Base-by-base conservation (phyloP, 805 yeast species). In the Kazachstania martiniae region DNA sequence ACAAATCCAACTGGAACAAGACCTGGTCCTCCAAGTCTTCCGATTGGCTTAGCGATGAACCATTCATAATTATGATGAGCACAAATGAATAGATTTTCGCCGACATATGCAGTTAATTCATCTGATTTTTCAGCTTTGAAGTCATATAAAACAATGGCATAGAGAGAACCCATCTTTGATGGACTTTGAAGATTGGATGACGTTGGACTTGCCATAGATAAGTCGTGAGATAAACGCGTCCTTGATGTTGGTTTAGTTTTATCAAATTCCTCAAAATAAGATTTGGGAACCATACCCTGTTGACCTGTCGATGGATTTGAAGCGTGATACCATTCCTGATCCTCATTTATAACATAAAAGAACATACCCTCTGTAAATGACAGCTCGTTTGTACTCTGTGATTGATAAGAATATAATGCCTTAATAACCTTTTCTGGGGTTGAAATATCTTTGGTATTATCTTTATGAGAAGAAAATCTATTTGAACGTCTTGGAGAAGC, bases 31-130 rank as follows among this genome's bases (percentile, higher is more conserved):
- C 98, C 97, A 24, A 91, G 64, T 34, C 96, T 66, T 38, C 89
- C 93, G 27, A 91, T 82, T 10, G 95, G 95, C 55, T 91, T 91
- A 4, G 96, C 97, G 38, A 91, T 91, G 47, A 86, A 87, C 99
- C 99, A 91, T 60, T 93, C 99, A 42, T 67, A 81, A 35, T 85
- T 86, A 51, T 89, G 94, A 58, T 89, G 96, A 2, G 99, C 99
- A 59, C 95, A 89, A 9, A 93, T 74, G 19, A 87, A 82, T 40
- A 91, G 70, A 46, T 82, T 79, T 47, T 91, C 99, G 24, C 96
- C 96, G 1, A 82, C 82, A 18, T 58, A 51, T 3, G 89, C 84
- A 41, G 79, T 78, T 42, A 91, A 67, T 58, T 91, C 99, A 60
- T 93, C 98, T 7, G 73, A 54, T 37, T 66, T 61, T 46, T 65